Conservation (phyloP, 225 moss, liverwort and hornwort genomes). For the Polytrichum formosum region DNA sequence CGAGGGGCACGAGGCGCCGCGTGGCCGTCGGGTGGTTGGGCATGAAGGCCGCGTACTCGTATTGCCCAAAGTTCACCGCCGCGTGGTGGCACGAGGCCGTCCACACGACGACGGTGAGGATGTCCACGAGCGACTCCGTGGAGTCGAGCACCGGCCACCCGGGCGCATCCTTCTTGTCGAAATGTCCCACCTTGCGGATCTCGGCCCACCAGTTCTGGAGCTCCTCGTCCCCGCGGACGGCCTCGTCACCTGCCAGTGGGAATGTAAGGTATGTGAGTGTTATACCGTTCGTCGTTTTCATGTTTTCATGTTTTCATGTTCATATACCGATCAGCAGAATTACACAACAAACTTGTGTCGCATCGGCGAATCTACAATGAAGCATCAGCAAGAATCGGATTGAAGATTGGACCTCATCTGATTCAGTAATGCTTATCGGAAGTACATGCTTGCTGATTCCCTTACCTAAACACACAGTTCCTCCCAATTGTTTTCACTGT, state of each 20-base stretch:
- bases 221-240: slow-evolving; percentile 43
- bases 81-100: slow-evolving; percentile 57
- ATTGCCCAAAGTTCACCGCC: slow-evolving; percentile 75
- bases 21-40: slow-evolving; percentile 54
- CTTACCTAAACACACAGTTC: too few species aligned
- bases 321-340: too few species aligned
- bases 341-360: too few species aligned
- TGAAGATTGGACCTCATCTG: too few species aligned
- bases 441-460: too few species aligned
- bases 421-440: too few species aligned
- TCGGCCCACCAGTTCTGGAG: slow-evolving; percentile 70
- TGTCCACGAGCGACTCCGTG: slow-evolving; percentile 28
- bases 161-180: slow-evolving; percentile 40
- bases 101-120: slow-evolving; percentile 55
- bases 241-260: slow-evolving; percentile 14
- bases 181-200: slow-evolving; percentile 48
- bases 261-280: too few species aligned
- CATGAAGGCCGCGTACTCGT: slow-evolving; percentile 62
- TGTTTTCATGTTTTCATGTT: too few species aligned
- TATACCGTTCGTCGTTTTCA: too few species aligned
- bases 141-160: slow-evolving; percentile 59
- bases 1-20: slow-evolving; percentile 48
- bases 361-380: too few species aligned
- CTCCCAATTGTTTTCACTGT: too few species aligned
- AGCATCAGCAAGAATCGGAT: too few species aligned